phyloP scores from a whole-genome alignment of 306 rosid genomes.

The Quillaja saponaria region DNA sequence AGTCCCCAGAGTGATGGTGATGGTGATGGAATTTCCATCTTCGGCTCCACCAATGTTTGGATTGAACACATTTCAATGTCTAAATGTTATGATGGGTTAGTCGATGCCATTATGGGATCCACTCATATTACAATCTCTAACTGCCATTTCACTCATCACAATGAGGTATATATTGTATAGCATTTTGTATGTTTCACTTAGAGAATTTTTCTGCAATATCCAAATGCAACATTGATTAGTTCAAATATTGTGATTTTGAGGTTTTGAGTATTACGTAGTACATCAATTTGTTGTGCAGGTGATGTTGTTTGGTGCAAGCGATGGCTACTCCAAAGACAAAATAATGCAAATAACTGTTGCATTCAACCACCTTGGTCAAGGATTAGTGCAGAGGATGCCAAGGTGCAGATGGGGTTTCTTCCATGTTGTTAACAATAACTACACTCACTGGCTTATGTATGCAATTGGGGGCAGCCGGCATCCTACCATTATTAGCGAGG shows the following conservation, averaged over 20 bases:
- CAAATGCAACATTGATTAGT: too few relatives aligned
- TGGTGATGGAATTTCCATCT: too few relatives aligned
- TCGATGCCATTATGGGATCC: conserved; percentile 54
- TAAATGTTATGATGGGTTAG: conserved; percentile 38
- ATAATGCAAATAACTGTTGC: conserved; percentile 80
- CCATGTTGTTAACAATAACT: conserved; percentile 74
- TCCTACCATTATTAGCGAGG: conserved; percentile 83
- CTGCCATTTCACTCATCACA: too few relatives aligned
- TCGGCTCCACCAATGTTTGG: too few relatives aligned
- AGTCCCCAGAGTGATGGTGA: conserved; percentile 52
- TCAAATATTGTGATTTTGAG: too few relatives aligned
- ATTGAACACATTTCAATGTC: conserved; percentile 57
- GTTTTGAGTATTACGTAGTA: too few relatives aligned
- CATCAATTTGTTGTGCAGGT: conserved; percentile 41
- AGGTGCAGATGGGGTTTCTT: conserved; percentile 66
- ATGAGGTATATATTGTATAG: too few relatives aligned
- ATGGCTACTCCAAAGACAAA: conserved; percentile 34
- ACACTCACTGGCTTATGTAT: conserved; percentile 81
- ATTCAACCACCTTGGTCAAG: conserved; percentile 76
- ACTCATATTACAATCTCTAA: conserved; percentile 60
- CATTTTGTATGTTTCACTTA: too few relatives aligned
- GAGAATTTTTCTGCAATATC: too few relatives aligned
- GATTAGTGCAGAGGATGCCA: conserved; percentile 77
- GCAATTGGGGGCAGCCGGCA: conserved; percentile 78
- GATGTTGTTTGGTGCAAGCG: conserved; percentile 75